Conservation (phyloP, 768 basidiomycete genomes). For the Tulasnella sp. region DNA sequence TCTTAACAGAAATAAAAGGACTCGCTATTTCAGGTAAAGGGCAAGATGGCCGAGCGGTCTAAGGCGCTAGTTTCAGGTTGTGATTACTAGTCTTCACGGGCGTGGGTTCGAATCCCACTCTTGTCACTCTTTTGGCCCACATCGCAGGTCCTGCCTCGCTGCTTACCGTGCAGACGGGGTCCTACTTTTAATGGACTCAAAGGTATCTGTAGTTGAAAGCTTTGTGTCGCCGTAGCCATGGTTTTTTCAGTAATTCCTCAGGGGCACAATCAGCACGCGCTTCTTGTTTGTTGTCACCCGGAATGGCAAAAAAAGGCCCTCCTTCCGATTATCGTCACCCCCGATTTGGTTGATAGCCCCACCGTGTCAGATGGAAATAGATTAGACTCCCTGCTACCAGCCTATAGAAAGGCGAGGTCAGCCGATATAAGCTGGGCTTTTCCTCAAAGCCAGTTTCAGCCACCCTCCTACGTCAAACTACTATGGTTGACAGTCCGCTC, state of each 20-base stretch:
- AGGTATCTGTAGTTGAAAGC: too few relatives aligned
- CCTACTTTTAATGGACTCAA: too few relatives aligned
- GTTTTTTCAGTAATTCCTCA: too few relatives aligned
- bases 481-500: neutral
- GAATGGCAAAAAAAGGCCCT: neutral
- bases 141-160: too few relatives aligned
- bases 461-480: neutral
- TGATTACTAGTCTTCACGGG: conserved; percentile 8
- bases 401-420: neutral
- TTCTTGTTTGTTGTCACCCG: too few relatives aligned
- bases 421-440: neutral
- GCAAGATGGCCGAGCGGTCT: conserved; percentile 83
- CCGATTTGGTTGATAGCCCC: neutral
- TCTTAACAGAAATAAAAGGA: too few relatives aligned
- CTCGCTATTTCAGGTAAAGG: too few relatives aligned
- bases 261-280: neutral
- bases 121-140: conserved; percentile 9
- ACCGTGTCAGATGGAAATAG: too few relatives aligned
- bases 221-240: too few relatives aligned
- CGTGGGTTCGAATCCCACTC: conserved; percentile 21
- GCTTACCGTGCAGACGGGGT: too few relatives aligned
- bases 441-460: neutral
- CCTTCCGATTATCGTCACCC: neutral
- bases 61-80: conserved; percentile 75
- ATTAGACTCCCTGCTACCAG: too few relatives aligned